Percentiles rank a stretch among this genome's conserved stretches.
Evolutionary conservation across 1,284 basidiomycete genomes (phyloP).

Genomic region (Hemileia vastatrix): DNA sequence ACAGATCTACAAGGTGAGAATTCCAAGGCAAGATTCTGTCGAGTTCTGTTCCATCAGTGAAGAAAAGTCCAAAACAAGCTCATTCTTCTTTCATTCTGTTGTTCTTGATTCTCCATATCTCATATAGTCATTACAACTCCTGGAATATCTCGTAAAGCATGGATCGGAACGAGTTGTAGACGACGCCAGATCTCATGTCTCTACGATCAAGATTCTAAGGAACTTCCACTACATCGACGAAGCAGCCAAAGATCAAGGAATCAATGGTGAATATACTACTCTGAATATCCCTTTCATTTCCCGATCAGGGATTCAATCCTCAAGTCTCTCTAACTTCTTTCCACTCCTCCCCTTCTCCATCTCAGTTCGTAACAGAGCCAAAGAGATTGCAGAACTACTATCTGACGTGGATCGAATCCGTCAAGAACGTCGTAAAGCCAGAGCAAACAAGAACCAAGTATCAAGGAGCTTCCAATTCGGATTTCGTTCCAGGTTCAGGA

Average conservation of each 20-base stretch:
- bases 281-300: no score
- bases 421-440: conserved; percentile 38
- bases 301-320: no score
- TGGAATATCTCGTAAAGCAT: conserved; percentile 42
- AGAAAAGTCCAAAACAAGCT: background rate
- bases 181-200: conserved; percentile 39
- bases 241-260: conserved; percentile 41
- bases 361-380: conserved; percentile 39
- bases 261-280: conserved; percentile 32
- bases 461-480: conserved; percentile 37
- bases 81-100: background rate
- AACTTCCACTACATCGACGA: conserved; percentile 45
- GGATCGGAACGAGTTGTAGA: conserved; percentile 43
- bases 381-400: conserved; percentile 39
- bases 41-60: background rate
- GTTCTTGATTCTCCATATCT: conserved; percentile 24
- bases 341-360: background rate
- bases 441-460: conserved; percentile 39
- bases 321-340: background rate
- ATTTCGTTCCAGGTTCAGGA: conserved; percentile 41
- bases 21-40: no score
- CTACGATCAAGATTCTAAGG: conserved; percentile 42
- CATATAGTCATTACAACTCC: no score
- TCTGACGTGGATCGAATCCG: conserved; percentile 41
- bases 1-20: conserved; percentile 40